Evolutionary conservation across 805 yeast species (phyloP), one percentile per base, ranked within the genome.

Genomic region (Torulaspora delbrueckii): DNA sequence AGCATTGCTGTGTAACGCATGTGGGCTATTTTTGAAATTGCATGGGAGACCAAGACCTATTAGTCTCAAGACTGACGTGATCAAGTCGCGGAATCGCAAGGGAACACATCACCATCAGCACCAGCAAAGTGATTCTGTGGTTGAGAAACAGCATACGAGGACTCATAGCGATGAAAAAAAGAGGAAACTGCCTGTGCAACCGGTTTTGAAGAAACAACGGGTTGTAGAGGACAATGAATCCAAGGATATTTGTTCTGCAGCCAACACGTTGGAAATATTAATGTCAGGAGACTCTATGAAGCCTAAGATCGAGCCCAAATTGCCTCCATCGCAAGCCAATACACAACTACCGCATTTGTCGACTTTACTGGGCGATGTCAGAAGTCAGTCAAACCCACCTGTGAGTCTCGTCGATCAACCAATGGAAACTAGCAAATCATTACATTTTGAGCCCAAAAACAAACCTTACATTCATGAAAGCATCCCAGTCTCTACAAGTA

Each of bases 31-130:
- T 59, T 69, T 89, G 48, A 90, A 90, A 67, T 75, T 90, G 34
- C 98, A 90, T 62, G 96, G 96, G 19, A 78, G 95, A 43, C 87
- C 96, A 31, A 75, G 98, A 58, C 97, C 98, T 5, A 89, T 89
- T 44, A 81, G 89, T 19, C 72, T 90, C 58, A 90, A 90, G 65
- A 87, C 96, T 8, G 96, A 90, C 68, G 89, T 90, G 24, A 90
- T 90, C 64, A 88, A 89, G 68, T 82, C 93, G 35, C 76, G 98
- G 62, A 90, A 90, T 63, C 77, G 98, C 58, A 84, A 85, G 59
- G 82, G 52, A 3, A 52, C 52, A 25, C 53, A 49, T 26, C 43
- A 50, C 33, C 43, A 46, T 13, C 45, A 48, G 25, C 45, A 12
- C 13, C 23, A 26, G 47, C 18, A 26, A n/a, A 26, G 32, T 19